These are phyloP conservation scores for Aureobasidium sp. DNA, from an alignment of 2,329 filamentous ascomycete genomes.

Conservation along the genomic window DNA sequence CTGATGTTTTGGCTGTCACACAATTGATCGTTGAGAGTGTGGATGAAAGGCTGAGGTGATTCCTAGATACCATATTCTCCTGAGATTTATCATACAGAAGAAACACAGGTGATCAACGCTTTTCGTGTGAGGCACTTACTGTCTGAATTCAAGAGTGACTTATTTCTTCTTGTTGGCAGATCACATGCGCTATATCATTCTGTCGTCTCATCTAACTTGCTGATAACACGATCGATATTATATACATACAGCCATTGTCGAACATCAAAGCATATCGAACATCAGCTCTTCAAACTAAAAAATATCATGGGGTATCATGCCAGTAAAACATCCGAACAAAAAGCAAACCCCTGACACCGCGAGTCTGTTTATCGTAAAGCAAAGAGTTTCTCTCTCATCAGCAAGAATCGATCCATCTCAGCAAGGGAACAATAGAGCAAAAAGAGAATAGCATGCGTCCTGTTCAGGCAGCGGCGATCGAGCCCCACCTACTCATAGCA, in stretches of 20 bases:
- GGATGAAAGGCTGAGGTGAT: too few relatives aligned
- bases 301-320: neutral
- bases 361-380: neutral
- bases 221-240: neutral
- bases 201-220: neutral
- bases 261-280: neutral
- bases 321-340: neutral
- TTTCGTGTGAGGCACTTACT: neutral
- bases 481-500: constrained; percentile 7
- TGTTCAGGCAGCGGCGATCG: neutral
- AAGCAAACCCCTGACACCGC: neutral
- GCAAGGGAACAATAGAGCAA: neutral
- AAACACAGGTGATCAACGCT: too few relatives aligned
- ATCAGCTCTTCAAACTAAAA: neutral
- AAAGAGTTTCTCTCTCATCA: too few relatives aligned
- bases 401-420: neutral
- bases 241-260: neutral
- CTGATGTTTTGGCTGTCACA: neutral
- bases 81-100: too few relatives aligned
- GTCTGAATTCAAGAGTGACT: neutral
- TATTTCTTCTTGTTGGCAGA: neutral
- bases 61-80: too few relatives aligned
- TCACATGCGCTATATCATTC: neutral
- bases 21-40: too few relatives aligned
- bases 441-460: neutral